These are phyloP conservation scores for Xylaria sp. DNA, from an alignment of 2,329 filamentous ascomycete species.

Conservation along the genomic window DNA sequence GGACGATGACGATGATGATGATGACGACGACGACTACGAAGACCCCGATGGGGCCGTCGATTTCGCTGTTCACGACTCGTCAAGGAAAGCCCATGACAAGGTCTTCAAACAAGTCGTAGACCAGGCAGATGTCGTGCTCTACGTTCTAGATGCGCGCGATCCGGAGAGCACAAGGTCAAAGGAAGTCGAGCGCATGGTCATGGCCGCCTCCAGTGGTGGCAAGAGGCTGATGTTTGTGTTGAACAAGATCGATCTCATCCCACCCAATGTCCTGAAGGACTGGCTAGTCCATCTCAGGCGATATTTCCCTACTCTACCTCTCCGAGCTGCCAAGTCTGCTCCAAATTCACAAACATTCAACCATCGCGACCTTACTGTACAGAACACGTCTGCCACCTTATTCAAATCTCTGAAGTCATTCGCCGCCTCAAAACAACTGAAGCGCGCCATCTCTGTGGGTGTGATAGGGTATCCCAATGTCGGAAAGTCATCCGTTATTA, in stretches of 20 bases:
- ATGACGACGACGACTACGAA: slow-evolving; percentile 54
- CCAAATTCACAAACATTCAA: slow-evolving; percentile 91
- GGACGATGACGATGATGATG: slow-evolving; percentile 58
- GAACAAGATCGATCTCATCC: slow-evolving; percentile 95
- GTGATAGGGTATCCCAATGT: slow-evolving; percentile 97
- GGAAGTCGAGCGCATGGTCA: slow-evolving; percentile 89
- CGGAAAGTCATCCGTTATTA: slow-evolving; percentile 96
- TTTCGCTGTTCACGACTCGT: slow-evolving; percentile 67
- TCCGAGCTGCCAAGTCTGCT: slow-evolving; percentile 84
- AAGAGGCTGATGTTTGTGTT: slow-evolving; percentile 91
- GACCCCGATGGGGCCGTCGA: slow-evolving; percentile 61
- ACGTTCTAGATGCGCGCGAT: slow-evolving; percentile 92
- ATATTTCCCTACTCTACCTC: slow-evolving; percentile 90
- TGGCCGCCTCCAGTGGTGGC: slow-evolving; percentile 83
- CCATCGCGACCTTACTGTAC: slow-evolving; percentile 87
- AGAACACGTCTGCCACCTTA: slow-evolving; percentile 84
- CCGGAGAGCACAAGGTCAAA: slow-evolving; percentile 90
- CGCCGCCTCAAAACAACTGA: slow-evolving; percentile 83
- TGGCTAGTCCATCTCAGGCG: slow-evolving; percentile 88
- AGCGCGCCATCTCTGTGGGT: slow-evolving; percentile 89
- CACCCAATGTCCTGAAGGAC: slow-evolving; percentile 80
- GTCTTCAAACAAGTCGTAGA: slow-evolving; percentile 94
- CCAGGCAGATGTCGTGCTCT: slow-evolving; percentile 88
- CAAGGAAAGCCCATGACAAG: slow-evolving; percentile 91
- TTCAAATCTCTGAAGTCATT: slow-evolving; percentile 93